Evolutionary conservation across 2,329 filamentous ascomycete species (phyloP), one percentile per base, ranked within the genome.

Genomic region (Pseudocercospora ulei): DNA sequence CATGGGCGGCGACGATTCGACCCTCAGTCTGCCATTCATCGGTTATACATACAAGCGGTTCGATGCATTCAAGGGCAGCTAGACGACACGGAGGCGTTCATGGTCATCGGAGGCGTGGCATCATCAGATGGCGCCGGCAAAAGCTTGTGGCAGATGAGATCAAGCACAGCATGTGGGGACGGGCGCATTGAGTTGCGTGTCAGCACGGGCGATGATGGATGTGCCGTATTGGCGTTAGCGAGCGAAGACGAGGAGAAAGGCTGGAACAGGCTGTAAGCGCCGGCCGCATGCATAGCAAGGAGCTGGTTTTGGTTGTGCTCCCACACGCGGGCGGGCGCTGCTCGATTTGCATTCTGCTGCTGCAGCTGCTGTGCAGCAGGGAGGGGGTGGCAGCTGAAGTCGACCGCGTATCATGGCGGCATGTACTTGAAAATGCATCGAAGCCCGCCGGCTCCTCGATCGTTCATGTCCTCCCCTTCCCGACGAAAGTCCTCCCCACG

Each of bases 41-140:
- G 85, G 85, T 22, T 93, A 94, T 64, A 93, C 90, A 5, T 98
- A 95, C 71, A 98, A 96, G 76, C 83, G 90, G 46, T 98, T 98
- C 64, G 78, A 79, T 62, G 76, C 73, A 40, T 78, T 78, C 65
- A 54, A 65, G 35, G 58, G 57, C 20, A 57, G 44, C 33, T 61
- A 49, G 18, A 33, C 11, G 30, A 12, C 16, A 11, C 5, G 17
- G 8, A 7, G 11, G 18, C 14, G 18, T 33, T 33, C 9, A 33
- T 12, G 18, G 13, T 19, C 30, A 33, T 33, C 13, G 6, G 11
- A n/a, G 18, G 14, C 30, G 17, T 12, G n/a, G 30, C 30, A 33
- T 38, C 30, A 33, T 38, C 22, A 23, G 27, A 17, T 13, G 35
- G 29, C 36, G 23, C 20, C 14, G 22, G 13, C 30, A 29, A 6